Evolutionary conservation across 441 rosid genomes (phyloP), one percentile per base, ranked within the genome.

Genomic region (Gossypium lobatum): DNA sequence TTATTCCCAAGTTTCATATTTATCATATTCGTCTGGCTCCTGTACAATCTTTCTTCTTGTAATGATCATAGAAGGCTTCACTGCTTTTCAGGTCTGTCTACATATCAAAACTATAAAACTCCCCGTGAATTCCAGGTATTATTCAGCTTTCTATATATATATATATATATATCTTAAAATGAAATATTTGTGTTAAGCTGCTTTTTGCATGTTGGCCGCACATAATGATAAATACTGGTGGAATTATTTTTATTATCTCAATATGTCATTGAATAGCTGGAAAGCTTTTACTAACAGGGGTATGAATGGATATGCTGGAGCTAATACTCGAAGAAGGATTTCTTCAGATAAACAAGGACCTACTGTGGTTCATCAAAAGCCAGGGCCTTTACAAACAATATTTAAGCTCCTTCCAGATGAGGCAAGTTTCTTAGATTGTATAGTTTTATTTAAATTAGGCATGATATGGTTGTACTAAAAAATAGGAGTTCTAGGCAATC

Each of bases 371-470:
- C 91, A 93, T 82, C 99, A 84, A 85, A 95, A 91, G 86, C 95
- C 99, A 64, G 99, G 99, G 48, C 93, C 98, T 64, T 70, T 93
- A 78, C 99, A 95, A 78, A 95, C 96, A 61, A 93, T 95, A 80
- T 90, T 95, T 84, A 78, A 82, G 74, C 96, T 95, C 84, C 92
- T 81, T 57, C 94, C 95, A 10, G 98, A 93, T 73, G 99, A 95
- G 96, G 98, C 83, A 75, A 82, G 86, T 72, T n/a, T n/a, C n/a
- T n/a, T n/a, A n/a, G n/a, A n/a, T n/a, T n/a, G n/a, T n/a, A n/a
- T n/a, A n/a, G n/a, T n/a, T n/a, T n/a, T n/a, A n/a, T n/a, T n/a
- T 48, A 53, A 63, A 9, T 66, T 57, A 1, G 21, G 45, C 0
- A 25, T 17, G 37, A 14, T 59, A 45, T 73, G 52, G 39, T 64